Percentiles rank a stretch among this genome's conserved stretches.
Evolutionary conservation across 306 rosid genomes (phyloP).

Genomic region (Psophocarpus tetragonolobus): DNA sequence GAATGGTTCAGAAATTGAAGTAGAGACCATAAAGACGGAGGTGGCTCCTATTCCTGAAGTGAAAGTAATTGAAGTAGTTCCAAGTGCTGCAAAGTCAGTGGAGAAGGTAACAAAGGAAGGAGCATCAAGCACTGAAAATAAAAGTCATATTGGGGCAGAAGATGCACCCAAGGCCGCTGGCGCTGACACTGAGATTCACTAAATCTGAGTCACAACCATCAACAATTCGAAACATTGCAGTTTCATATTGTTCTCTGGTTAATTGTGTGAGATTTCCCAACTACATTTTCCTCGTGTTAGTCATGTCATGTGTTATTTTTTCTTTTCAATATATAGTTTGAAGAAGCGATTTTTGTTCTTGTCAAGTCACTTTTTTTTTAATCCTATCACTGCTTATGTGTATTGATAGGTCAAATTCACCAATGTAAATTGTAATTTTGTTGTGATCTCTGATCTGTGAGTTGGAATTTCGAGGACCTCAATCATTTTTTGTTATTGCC

Average conservation of each 20-base stretch:
- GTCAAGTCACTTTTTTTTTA: not conserved
- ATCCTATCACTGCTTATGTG: not conserved
- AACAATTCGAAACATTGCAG: not conserved
- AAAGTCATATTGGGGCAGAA: not conserved
- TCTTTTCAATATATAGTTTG: constrained; percentile 1
- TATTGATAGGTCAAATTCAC: constrained; percentile 21
- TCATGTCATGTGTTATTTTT: no score
- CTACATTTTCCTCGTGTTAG: not conserved
- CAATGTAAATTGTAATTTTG: constrained; percentile 31
- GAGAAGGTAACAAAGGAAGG: constrained; percentile 35
- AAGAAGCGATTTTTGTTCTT: constrained; percentile 7
- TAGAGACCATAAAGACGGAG: not conserved
- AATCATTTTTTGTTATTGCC: not conserved
- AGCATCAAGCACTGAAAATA: not conserved
- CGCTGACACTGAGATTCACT: constrained; percentile 2
- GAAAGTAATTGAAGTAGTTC: constrained; percentile 29
- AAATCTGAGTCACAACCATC: not conserved
- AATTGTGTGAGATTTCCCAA: constrained; percentile 27
- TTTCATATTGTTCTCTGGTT: constrained; percentile 5
- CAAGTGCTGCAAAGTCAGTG: not conserved
- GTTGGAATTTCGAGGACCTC: constrained; percentile 8
- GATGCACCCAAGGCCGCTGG: constrained; percentile 20
- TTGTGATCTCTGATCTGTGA: constrained; percentile 25
- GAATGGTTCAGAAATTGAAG: not conserved
- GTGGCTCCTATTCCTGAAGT: constrained; percentile 21